Conservation (phyloP, 1,139 yeast species). For the Starmera stellimalicola region DNA sequence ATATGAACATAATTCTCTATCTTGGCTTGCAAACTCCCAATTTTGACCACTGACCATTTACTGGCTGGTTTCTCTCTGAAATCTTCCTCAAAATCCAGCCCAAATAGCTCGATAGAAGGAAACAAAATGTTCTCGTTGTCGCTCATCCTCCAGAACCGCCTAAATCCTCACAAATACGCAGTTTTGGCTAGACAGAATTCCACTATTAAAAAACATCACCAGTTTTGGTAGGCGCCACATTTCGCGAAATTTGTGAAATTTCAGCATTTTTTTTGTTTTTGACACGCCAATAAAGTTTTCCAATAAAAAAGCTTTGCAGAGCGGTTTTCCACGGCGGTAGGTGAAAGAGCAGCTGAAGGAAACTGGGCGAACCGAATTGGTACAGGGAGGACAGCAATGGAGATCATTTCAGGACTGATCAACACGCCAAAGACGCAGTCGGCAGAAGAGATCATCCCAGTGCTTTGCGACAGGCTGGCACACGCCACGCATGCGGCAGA, state of each 20-base stretch:
- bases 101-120: conserved; percentile 6
- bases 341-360: too few relatives aligned
- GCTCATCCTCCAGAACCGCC: background rate
- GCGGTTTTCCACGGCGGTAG: too few relatives aligned
- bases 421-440: conserved; percentile 43
- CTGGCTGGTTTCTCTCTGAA: conserved; percentile 11
- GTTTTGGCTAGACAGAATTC: background rate
- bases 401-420: conserved; percentile 39
- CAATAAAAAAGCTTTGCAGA: too few relatives aligned
- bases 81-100: conserved; percentile 7
- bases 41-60: conserved; percentile 14
- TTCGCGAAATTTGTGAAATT: background rate
- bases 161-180: background rate
- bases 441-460: conserved; percentile 83
- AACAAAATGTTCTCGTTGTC: background rate
- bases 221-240: background rate
- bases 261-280: background rate
- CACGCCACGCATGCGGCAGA: conserved; percentile 80
- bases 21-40: conserved; percentile 16
- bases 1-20: conserved; percentile 8
- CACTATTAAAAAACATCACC: background rate
- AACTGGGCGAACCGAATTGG: too few relatives aligned
- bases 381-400: conserved; percentile 29
- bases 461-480: conserved; percentile 77
- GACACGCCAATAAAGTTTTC: background rate